Conservation (phyloP, 2,329 filamentous ascomycete species). For the Xylariaceae sp. region DNA sequence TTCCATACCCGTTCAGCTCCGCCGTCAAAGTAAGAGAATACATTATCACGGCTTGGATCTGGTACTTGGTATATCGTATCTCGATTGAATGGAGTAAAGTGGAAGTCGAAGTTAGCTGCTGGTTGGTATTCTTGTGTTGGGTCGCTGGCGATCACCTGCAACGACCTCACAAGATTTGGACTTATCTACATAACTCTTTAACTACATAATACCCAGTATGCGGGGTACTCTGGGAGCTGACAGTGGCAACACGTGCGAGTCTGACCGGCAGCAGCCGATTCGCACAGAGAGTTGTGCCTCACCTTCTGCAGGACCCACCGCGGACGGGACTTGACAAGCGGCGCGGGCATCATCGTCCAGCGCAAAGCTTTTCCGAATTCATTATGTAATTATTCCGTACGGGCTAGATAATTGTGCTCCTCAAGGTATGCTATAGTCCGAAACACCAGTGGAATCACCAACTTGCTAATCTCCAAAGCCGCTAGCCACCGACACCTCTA, state of each 20-base stretch:
- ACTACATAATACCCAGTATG: no score
- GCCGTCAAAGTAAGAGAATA: slow-evolving; percentile 63
- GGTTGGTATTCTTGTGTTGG: no score
- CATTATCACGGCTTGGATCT: slow-evolving; percentile 44
- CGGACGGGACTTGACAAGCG: no score
- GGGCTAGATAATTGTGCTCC: no score
- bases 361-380: neutral
- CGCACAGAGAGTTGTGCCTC: no score
- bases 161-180: no score
- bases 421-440: neutral
- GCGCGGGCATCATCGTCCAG: neutral
- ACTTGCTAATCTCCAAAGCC: neutral
- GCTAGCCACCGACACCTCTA: neutral
- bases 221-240: no score
- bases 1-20: slow-evolving; percentile 61
- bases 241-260: neutral
- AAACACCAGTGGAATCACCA: neutral
- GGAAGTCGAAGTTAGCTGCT: neutral
- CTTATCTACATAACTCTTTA: no score
- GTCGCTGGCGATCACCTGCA: neutral
- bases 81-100: neutral
- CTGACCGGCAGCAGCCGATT: neutral
- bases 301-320: no score
- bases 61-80: neutral
- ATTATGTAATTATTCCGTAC: neutral